Base-by-base conservation (phyloP, 805 yeast species). In the Myxozyma geophila region DNA sequence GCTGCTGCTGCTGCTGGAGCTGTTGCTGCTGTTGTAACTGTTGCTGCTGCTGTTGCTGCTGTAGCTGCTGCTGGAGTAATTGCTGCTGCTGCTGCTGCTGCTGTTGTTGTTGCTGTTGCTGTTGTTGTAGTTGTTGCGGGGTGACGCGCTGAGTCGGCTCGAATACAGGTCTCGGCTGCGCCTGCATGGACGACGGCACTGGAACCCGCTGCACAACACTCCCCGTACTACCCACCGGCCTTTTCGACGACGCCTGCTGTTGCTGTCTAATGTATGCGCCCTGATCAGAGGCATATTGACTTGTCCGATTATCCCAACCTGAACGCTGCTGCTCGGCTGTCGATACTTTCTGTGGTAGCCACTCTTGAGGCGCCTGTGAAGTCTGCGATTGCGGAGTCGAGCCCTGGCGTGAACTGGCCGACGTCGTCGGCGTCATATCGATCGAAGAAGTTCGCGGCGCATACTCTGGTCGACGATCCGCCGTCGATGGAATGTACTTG, bases 191-290 rank as follows among this genome's bases (percentile, higher is more conserved):
- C 28, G 49, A 36, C 28, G 57, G 48, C 17, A 51, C 54, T 19
- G 54, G 54, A 8, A 51, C 44, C 12, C 54, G 43, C 41, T 51
- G 39, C 43, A 51, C 57, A 21, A 53, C 9, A 41, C 57, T 41
- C 41, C 17, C 48, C 15, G 57, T 15, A 28, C 48, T 21, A 23
- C 48, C 40, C 49, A 50, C 50, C 47, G 63, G 49, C 6, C 43
- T 40, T 28, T 54, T 51, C 7, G 59, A 52, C 28, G 28, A 28
- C 7, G 56, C 57, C 55, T 23, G 63, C 59, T 15, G 64, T 54
- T n/a, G 64, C 44, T 19, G 49, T 7, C 35, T 41, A 8, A 1
- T 39, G n/a, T 28, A 50, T 5, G 37, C 33, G 15, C 35, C 54
- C 13, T 47, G 17, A 5, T 21, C 36, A 7, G 55, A 7, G 9